Percentiles rank a stretch among this genome's conserved stretches.
phyloP scores from a whole-genome alignment of 306 rosid species.

The Cyamopsis tetragonoloba region DNA sequence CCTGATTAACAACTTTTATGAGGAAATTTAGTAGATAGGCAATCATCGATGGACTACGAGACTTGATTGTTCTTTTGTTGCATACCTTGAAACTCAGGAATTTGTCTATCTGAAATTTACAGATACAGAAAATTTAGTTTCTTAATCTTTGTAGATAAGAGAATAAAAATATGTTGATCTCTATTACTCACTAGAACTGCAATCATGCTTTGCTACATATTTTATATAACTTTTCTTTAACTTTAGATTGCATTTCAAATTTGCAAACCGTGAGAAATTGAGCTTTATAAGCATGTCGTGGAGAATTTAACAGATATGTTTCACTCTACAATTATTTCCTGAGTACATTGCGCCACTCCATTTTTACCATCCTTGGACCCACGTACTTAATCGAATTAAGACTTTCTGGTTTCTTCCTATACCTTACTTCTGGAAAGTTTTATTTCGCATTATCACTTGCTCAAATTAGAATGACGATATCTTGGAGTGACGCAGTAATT shows the following conservation, averaged over 20 bases:
- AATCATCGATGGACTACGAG: neutral
- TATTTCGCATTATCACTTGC: neutral
- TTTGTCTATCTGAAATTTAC: neutral
- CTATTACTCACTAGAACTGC: neutral
- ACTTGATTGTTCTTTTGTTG: constrained; percentile 10
- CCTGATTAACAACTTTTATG: neutral
- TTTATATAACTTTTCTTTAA: neutral
- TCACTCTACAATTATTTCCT: neutral
- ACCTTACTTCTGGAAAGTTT: neutral
- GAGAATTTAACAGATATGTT: neutral
- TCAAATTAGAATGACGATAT: neutral
- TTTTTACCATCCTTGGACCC: neutral
- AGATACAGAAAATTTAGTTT: neutral
- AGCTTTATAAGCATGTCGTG: neutral
- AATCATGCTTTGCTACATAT: neutral
- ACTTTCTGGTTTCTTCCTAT: neutral
- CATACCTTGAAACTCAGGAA: neutral
- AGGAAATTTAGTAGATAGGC: neutral
- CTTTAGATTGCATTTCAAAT: neutral
- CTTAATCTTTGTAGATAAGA: neutral
- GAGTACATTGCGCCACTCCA: neutral
- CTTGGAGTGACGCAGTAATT: neutral
- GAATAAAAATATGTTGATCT: neutral
- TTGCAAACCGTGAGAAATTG: neutral
- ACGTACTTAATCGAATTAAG: neutral